Evolutionary conservation across 176 grass and related monocot genomes (phyloP), one percentile per base, ranked within the genome.

Genomic region (Typha latifolia): DNA sequence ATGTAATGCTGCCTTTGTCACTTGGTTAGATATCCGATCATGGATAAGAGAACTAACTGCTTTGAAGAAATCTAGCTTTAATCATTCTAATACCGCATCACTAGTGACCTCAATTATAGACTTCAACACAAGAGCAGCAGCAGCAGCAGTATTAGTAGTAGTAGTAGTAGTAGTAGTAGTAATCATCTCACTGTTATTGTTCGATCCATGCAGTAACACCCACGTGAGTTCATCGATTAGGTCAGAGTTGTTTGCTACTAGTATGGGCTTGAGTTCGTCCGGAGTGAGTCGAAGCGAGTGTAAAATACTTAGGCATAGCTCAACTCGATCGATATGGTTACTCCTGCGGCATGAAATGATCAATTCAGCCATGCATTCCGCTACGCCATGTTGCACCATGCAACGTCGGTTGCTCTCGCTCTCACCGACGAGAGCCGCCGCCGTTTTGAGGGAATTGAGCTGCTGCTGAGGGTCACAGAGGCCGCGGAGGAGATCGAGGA

Each of bases 1-100:
- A 2, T 57, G 70, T 48, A 88, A 57, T 15, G 86, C 86, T 0
- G 67, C 57, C 15, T 75, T 72, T 14, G 81, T 78, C 69, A 74
- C 74, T 34, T 43, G 3, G 0, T 78, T 55, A 53, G 78, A 75
- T 16, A 75, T 47, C 10, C 67, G 29, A 22, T 78, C 81, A 12
- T 74, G 74, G 23, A 78, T 3, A 48, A 49, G 74, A 23, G 49
- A 67, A 2, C 81, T 84, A 16, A 84, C 16, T 29, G 49, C 78
- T 18, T n/a, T 23, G 71, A 84, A 75, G 66, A 84, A 68, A 34
- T 64, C 78, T 16, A 64, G 63, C 14, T 19, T 65, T 27, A 81
- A 68, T 47, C 71, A 49, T 10, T 63, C 55, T 15, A 78, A 48
- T 1, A 81, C 48, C 12, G 61, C 11, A 12, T 51, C 24, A 43